Conservation (phyloP, 2,329 filamentous ascomycete species). For the Niveomyces coronatus region DNA sequence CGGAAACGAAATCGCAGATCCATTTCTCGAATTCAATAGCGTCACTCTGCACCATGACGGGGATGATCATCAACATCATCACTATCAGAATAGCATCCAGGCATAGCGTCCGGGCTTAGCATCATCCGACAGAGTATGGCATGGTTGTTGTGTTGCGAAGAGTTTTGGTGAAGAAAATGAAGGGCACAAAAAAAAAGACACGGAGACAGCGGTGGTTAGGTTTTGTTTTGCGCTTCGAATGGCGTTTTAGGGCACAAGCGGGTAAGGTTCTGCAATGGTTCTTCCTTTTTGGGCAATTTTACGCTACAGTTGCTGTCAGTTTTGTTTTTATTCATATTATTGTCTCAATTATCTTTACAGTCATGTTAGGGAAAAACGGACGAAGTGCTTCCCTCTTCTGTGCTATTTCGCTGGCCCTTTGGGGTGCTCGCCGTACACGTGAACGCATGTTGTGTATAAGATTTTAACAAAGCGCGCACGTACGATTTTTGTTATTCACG, state of each 20-base stretch:
- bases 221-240: slow-evolving; percentile 14
- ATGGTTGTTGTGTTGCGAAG: too few species aligned
- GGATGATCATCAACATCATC: slow-evolving; percentile 49
- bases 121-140: too few species aligned
- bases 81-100: slow-evolving; percentile 14
- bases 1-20: slow-evolving; percentile 71
- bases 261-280: slow-evolving; percentile 19
- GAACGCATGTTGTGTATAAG: too few species aligned
- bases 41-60: slow-evolving; percentile 95
- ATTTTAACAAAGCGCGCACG: too few species aligned
- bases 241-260: slow-evolving; percentile 22
- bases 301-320: too few species aligned
- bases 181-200: not conserved
- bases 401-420: too few species aligned
- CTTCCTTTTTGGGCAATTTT: slow-evolving; percentile 5
- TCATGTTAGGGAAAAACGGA: too few species aligned
- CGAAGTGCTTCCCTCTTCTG: too few species aligned
- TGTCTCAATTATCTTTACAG: slow-evolving; percentile 13
- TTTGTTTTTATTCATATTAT: slow-evolving; percentile 16
- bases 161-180: too few species aligned
- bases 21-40: slow-evolving; percentile 98
- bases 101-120: slow-evolving; percentile 11
- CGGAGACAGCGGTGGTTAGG: slow-evolving; percentile 16
- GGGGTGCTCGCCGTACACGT: too few species aligned
- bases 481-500: too few species aligned